Conservation (phyloP, 169 alveolate species). For the Cystoisospora suis region DNA sequence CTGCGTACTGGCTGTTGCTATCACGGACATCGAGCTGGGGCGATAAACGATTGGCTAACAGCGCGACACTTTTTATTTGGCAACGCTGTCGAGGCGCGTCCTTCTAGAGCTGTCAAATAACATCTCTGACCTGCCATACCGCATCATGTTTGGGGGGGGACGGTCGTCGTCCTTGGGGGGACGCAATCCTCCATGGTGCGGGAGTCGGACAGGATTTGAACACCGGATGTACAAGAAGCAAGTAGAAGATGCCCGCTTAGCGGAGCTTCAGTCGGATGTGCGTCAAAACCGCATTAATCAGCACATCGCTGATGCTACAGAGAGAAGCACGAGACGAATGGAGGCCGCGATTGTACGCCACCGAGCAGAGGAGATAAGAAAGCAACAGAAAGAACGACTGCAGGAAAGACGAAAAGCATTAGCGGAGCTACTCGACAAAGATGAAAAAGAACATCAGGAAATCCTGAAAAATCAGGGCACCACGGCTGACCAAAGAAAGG, state of each 20-base stretch:
- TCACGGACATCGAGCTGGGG: too few species aligned
- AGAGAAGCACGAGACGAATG: neutral
- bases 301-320: neutral
- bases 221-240: neutral
- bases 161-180: too few species aligned
- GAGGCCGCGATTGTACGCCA: conserved; percentile 8
- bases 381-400: neutral
- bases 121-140: too few species aligned
- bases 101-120: too few species aligned
- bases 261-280: neutral
- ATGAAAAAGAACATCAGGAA: neutral
- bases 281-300: neutral
- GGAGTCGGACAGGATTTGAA: too few species aligned
- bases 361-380: neutral
- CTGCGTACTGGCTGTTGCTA: too few species aligned
- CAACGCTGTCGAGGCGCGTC: too few species aligned
- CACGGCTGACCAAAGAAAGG: neutral
- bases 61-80: too few species aligned
- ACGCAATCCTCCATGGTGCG: too few species aligned
- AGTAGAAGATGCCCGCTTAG: conserved; percentile 1
- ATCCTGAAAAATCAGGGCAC: neutral
- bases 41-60: too few species aligned
- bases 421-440: conserved; percentile 4
- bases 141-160: too few species aligned
- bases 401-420: neutral